phyloP scores from a whole-genome alignment of 805 yeast genomes.

The Yamadazyma scolyti region DNA sequence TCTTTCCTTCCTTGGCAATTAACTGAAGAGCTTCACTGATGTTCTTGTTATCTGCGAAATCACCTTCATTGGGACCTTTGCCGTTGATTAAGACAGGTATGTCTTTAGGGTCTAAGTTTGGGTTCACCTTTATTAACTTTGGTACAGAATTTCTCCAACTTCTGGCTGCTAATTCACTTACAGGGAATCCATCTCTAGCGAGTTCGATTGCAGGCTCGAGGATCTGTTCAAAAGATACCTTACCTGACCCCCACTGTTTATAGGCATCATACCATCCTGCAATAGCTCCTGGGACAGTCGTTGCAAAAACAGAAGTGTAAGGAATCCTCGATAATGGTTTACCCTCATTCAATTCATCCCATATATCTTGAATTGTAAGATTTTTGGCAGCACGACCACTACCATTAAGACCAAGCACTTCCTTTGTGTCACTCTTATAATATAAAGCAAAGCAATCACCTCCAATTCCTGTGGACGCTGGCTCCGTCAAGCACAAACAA shows the following conservation, averaged over 20 bases:
- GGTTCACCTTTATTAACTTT: slow-evolving; percentile 36
- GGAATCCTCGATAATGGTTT: slow-evolving; percentile 49
- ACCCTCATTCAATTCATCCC: slow-evolving; percentile 33
- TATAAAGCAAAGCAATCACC: slow-evolving; percentile 67
- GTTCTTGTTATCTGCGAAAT: slow-evolving; percentile 47
- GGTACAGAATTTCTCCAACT: slow-evolving; percentile 43
- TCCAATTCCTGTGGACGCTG: slow-evolving; percentile 61
- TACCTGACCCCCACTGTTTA: slow-evolving; percentile 70
- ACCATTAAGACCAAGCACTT: slow-evolving; percentile 69
- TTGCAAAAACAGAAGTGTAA: slow-evolving; percentile 49
- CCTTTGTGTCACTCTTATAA: slow-evolving; percentile 46
- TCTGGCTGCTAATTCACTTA: slow-evolving; percentile 54
- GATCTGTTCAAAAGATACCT: slow-evolving; percentile 54
- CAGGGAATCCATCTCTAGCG: slow-evolving; percentile 66
- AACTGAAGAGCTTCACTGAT: slow-evolving; percentile 51
- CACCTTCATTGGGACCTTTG: slow-evolving; percentile 51
- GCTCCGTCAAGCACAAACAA: slow-evolving; percentile 52
- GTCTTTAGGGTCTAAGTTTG: slow-evolving; percentile 20
- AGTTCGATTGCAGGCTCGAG: slow-evolving; percentile 64
- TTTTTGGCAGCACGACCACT: slow-evolving; percentile 65
- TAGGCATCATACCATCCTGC: slow-evolving; percentile 77
- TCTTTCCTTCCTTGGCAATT: slow-evolving; percentile 55
- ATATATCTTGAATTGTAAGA: slow-evolving; percentile 46
- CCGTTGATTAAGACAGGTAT: slow-evolving; percentile 34
- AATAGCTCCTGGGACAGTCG: slow-evolving; percentile 76